Percentiles rank a stretch among this genome's conserved stretches.
phyloP scores from a whole-genome alignment of 148 eudicot species.

The Nyssa sinensis region DNA sequence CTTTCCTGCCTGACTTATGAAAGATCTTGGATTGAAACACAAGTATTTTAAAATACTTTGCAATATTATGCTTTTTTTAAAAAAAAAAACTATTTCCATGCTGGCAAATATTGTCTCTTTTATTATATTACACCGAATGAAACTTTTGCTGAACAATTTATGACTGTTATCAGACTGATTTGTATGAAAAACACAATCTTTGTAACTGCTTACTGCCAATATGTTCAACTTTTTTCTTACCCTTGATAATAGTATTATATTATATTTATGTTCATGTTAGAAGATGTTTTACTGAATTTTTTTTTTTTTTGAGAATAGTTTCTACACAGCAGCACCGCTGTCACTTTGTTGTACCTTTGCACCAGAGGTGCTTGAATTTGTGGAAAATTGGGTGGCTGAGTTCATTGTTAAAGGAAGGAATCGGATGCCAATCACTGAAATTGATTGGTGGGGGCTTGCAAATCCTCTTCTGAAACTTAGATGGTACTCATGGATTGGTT shows the following conservation, averaged over 20 bases:
- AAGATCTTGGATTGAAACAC: too few relatives aligned
- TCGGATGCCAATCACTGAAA: conserved; percentile 41
- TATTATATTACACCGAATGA: not conserved
- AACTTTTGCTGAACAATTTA: not conserved
- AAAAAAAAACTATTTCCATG: not conserved
- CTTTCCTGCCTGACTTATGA: too few relatives aligned
- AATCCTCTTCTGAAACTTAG: conserved; percentile 58
- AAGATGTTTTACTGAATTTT: conserved; percentile 18
- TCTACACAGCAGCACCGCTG: conserved; percentile 83
- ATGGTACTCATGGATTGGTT: conserved; percentile 84
- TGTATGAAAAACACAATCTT: not conserved
- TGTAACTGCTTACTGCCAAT: not conserved
- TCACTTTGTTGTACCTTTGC: conserved; percentile 70
- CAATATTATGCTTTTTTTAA: too few relatives aligned
- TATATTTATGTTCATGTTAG: not conserved
- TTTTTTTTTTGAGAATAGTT: conserved; percentile 47
- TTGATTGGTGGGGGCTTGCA: conserved; percentile 45
- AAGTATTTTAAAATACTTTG: not conserved
- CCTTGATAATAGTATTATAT: not conserved
- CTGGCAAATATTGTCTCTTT: not conserved
- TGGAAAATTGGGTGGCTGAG: conserved; percentile 38
- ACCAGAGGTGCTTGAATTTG: conserved; percentile 51
- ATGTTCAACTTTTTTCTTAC: not conserved
- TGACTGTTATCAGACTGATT: not conserved
- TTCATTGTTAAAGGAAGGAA: conserved; percentile 61